Conservation (phyloP, 805 yeast species). For the Lipomyces japonicus region DNA sequence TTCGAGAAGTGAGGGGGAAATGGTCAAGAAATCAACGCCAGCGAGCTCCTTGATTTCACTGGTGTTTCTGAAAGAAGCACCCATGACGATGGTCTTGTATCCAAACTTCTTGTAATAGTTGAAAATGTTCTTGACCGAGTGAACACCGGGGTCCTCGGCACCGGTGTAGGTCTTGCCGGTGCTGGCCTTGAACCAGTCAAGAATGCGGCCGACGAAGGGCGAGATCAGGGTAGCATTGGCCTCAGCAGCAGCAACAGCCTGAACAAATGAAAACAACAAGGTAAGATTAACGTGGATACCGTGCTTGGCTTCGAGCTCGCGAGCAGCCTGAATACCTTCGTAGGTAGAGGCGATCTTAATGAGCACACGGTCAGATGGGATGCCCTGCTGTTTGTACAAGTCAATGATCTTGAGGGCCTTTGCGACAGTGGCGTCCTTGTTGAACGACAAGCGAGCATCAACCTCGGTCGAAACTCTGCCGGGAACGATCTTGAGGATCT, state of each 20-base stretch:
- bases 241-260: constrained; percentile 99
- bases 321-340: constrained; percentile 99
- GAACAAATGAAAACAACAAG: constrained; percentile 86
- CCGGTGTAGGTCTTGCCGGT: constrained; percentile 83
- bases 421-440: constrained; percentile 87
- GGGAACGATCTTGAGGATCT: constrained; percentile 90
- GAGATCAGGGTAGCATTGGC: constrained; percentile 94
- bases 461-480: constrained; percentile 99
- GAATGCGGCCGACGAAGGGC: constrained; percentile 98
- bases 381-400: constrained; percentile 80
- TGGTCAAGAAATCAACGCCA: constrained; percentile 94
- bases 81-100: constrained; percentile 98
- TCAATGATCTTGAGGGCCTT: constrained; percentile 90
- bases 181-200: constrained; percentile 95
- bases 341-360: constrained; percentile 97
- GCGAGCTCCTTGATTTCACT: constrained; percentile 96
- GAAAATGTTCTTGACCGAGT: constrained; percentile 81
- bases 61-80: constrained; percentile 97
- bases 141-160: constrained; percentile 92
- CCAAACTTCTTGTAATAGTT: constrained; percentile 97
- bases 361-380: constrained; percentile 81
- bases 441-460: constrained; percentile 95
- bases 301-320: constrained; percentile 85
- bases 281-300: constrained; percentile 94
- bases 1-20: constrained; percentile 88